Evolutionary conservation across 2,329 filamentous ascomycete species (phyloP).

Genomic region (Aspergillus ibericus): DNA sequence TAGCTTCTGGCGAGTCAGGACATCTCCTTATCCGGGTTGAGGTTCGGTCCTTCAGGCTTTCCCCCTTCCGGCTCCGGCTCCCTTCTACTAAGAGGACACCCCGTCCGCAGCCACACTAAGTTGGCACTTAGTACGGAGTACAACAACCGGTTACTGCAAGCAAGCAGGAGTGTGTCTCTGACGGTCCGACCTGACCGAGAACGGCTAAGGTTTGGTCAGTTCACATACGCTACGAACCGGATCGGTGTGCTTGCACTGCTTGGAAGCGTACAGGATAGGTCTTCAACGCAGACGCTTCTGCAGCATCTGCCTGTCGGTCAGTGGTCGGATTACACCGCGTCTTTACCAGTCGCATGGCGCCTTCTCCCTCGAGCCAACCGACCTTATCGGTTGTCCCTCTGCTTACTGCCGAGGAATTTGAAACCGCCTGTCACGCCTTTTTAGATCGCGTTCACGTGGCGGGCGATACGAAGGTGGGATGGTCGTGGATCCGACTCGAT

Average conservation of each 20-base stretch:
- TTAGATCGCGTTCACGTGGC: conserved; percentile 51
- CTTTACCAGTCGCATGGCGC: conserved; percentile 19
- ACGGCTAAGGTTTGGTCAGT: conserved; percentile 7
- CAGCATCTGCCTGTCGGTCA: conserved; percentile 14
- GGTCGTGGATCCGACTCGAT: conserved; percentile 34
- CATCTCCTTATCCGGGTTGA: background rate
- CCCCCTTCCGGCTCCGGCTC: background rate
- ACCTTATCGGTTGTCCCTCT: conserved; percentile 55
- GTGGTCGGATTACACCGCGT: conserved; percentile 17
- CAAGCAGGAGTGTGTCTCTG: conserved; percentile 8
- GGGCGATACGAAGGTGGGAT: conserved; percentile 56
- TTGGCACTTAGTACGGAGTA: background rate
- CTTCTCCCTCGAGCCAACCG: background rate
- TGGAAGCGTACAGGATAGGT: conserved; percentile 4
- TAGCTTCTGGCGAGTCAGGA: background rate
- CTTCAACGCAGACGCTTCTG: conserved; percentile 15
- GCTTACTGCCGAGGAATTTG: conserved; percentile 62
- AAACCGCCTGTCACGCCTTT: conserved; percentile 64
- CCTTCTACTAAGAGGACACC: background rate
- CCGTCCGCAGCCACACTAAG: background rate
- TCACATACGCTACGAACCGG: background rate
- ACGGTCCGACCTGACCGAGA: background rate
- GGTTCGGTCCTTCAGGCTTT: background rate
- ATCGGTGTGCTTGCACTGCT: conserved; percentile 17
- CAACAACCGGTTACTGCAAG: conserved; percentile 15